Base-by-base conservation (phyloP, 441 rosid genomes). In the Populus hybrid region DNA sequence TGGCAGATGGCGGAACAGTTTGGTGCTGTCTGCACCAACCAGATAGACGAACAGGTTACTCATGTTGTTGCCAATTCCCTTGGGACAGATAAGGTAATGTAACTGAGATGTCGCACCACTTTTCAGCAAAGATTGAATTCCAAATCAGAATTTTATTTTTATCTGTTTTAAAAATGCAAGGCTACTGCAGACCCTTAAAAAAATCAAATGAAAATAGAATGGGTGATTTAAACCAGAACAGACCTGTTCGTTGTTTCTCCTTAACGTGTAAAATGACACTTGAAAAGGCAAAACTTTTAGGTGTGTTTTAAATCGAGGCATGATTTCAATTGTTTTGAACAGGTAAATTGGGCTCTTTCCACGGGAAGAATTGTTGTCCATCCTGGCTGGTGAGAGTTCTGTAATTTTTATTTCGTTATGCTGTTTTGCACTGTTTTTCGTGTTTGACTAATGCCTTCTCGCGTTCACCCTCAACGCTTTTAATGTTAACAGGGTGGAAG, bases 1-100 rank as follows among this genome's bases (percentile, higher is more conserved):
- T 97, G 99, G 99, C 97, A 94, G 87, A 90, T 91, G 18, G 99
- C 99, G 59, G 98, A 93, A 82, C 97, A 94, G 84, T 96, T 96
- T 84, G 99, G 99, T 84, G 99, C 98, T 34, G 91, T 84, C 69
- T 96, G 99, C 87, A 89, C 93, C 68, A 92, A 88, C 72, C 97
- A 94, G 82, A 86, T 91, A 73, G 98, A 97, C 64, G 97, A 94
- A 59, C 91, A 91, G 84, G 98, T 94, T 63, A 96, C 99, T 70
- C 99, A 96, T 88, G 98, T 96, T 77, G 99, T 96, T 75, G 94
- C 98, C 82, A 91, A 89, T 81, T 88, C 97, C 65, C 97, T 85
- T 76, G 98, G 99, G 32, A 97, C 99, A 23, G 98, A 97, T 76
- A 97, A 97, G 99, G 99, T 97, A 95, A 71, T 24, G 34, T 73